Evolutionary conservation across 345 rosid genomes (phyloP), one percentile per base, ranked within the genome.

Genomic region (Eucalyptus sp.): DNA sequence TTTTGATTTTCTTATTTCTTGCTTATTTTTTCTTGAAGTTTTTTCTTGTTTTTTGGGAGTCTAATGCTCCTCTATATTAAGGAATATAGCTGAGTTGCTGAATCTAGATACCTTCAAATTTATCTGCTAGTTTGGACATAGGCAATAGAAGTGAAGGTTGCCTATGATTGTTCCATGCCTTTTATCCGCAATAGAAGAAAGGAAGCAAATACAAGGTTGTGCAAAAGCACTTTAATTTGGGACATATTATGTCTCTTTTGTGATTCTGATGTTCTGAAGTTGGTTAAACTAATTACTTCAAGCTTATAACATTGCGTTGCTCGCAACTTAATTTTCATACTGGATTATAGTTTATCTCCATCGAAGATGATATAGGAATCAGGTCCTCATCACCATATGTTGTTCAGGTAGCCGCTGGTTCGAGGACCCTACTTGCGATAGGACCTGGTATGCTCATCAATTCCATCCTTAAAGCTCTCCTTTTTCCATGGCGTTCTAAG

Each of bases 351-450:
- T 46, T n/a, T 41, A 48, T 58, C 29, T 41, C 41, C 62, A 8
- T 86, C 10, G 33, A 24, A 66, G 52, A 79, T 27, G 24, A 49
- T 48, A 41, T 46, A 13, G 43, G 56, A 60, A 66, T 87, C 68
- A 12, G 31, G 71, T 86, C 15, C 44, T 86, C 83, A 24, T 68
- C 44, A 17, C 44, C 29, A 87, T 88, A 41, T 56, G 87, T 89
- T 84, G 71, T 68, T 86, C 95, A 96, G 98, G 96, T 96, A 91
- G 92, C 91, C 5, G 95, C 98, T 68, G 98, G 98, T 86, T 96
- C 97, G 20, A 95, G 93, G 92, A 97, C 98, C 22, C 97, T 97
- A 86, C 96, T 97, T 43, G 96, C 96, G 44, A 88, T 97, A 89
- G 99, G 99, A 56, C 98, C 97, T 27, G 99, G 99, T 96, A 92